A percentile compares a stretch with the other conserved stretches of the same genome.
Evolutionary conservation across 257 asterid genomes (phyloP).

Genomic region (Scutellaria barbata): DNA sequence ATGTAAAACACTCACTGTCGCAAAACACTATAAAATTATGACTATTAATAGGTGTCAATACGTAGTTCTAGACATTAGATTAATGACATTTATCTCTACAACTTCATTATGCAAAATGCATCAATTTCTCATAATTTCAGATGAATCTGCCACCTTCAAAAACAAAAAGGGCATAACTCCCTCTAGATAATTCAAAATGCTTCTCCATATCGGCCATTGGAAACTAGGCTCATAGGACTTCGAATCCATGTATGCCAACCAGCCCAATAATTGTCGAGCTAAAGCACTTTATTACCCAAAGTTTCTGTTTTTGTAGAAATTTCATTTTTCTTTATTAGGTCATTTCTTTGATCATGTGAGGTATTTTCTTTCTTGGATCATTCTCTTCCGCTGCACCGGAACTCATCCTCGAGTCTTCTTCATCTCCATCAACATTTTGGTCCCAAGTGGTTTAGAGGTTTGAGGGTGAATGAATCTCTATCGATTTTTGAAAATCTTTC

Average conservation of each 20-base stretch:
- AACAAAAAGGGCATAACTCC: no score
- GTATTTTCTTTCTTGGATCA: not conserved
- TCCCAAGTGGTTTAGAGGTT: not conserved
- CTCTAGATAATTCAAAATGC: no score
- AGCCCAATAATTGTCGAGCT: no score
- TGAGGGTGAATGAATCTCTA: no score
- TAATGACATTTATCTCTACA: no score
- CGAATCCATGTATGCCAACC: not conserved
- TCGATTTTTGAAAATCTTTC: no score
- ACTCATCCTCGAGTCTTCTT: not conserved
- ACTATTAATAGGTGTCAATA: not conserved
- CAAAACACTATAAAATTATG: no score
- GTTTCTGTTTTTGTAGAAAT: not conserved
- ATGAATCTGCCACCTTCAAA: not conserved
- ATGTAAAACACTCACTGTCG: no score
- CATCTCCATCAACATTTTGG: not conserved
- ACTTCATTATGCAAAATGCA: not conserved
- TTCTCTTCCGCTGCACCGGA: not conserved
- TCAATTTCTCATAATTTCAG: not conserved
- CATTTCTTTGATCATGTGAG: not conserved
- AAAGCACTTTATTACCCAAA: not conserved
- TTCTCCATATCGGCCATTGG: no score
- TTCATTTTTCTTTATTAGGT: not conserved
- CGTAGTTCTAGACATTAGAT: not conserved
- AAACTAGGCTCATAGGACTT: no score